Conservation (phyloP, 768 basidiomycete species). For the Leucocoprinus birnbaumii region DNA sequence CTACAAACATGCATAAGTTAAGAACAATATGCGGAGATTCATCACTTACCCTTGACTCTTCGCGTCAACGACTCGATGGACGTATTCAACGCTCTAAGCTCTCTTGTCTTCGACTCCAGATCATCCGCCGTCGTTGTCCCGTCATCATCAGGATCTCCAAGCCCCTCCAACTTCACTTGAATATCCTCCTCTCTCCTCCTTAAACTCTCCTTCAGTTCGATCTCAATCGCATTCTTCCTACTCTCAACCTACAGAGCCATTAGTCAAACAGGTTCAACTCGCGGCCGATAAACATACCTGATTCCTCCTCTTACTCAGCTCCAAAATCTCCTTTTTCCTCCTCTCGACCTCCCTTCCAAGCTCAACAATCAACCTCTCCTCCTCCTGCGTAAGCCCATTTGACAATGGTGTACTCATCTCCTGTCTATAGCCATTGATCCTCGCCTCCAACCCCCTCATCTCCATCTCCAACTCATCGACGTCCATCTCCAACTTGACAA, state of each 20-base stretch:
- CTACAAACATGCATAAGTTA: conserved; percentile 30
- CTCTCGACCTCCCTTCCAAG: conserved; percentile 77
- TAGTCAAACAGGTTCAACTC: background rate
- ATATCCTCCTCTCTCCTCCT: conserved; percentile 79
- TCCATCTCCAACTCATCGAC: conserved; percentile 74
- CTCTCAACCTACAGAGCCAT: conserved; percentile 55
- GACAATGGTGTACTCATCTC: conserved; percentile 78
- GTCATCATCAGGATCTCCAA: conserved; percentile 63
- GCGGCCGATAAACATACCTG: conserved; percentile 46
- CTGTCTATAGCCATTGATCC: conserved; percentile 57
- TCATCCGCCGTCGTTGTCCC: conserved; percentile 55
- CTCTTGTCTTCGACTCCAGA: conserved; percentile 63
- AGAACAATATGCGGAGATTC: background rate
- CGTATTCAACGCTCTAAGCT: conserved; percentile 63
- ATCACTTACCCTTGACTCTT: conserved; percentile 53
- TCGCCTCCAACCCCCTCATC: conserved; percentile 55
- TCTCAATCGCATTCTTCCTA: conserved; percentile 80
- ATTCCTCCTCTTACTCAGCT: conserved; percentile 63
- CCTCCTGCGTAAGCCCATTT: conserved; percentile 69
- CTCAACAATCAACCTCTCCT: conserved; percentile 60
- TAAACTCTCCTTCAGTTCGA: conserved; percentile 90
- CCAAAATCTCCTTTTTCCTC: conserved; percentile 66
- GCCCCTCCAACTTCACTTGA: conserved; percentile 66
- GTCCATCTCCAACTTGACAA: conserved; percentile 62
- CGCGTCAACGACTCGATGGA: conserved; percentile 64